Conservation (phyloP, 108 stramenopile genomes). For the Licmophora abbreviata region DNA sequence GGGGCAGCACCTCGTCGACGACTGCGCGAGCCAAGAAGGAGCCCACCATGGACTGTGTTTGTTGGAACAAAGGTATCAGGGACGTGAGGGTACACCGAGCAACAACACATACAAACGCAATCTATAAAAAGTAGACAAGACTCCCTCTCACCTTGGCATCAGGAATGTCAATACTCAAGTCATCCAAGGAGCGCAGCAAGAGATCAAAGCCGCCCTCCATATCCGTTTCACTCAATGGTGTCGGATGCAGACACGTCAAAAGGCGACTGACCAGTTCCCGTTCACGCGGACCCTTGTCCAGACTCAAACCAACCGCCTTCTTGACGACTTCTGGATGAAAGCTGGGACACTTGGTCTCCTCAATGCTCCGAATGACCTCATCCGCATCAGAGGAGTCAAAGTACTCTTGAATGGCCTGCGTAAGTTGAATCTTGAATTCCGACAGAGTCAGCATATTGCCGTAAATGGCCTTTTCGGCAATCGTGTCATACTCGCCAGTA, state of each 20-base stretch:
- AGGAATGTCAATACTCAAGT: constrained; percentile 83
- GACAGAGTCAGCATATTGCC: constrained; percentile 72
- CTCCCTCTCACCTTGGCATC: constrained; percentile 74
- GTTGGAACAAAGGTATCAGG: neutral
- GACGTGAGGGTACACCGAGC: neutral
- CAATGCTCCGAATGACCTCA: constrained; percentile 66
- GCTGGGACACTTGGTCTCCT: constrained; percentile 65
- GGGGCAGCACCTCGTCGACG: constrained; percentile 92
- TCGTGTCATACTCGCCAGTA: constrained; percentile 40
- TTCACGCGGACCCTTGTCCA: constrained; percentile 79
- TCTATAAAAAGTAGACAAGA: constrained; percentile 1
- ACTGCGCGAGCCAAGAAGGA: constrained; percentile 90
- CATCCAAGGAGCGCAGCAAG: constrained; percentile 78
- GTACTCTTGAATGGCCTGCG: constrained; percentile 53
- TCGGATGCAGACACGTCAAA: constrained; percentile 78
- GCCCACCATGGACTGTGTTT: constrained; percentile 65
- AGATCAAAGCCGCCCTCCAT: constrained; percentile 84
- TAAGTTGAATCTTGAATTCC: constrained; percentile 81
- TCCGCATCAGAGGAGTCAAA: constrained; percentile 74
- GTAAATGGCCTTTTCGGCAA: constrained; percentile 46
- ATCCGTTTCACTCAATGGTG: constrained; percentile 57
- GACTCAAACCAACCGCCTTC: constrained; percentile 59
- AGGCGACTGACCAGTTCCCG: constrained; percentile 79
- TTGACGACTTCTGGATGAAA: constrained; percentile 80
- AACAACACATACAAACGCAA: neutral